Evolutionary conservation across 1,139 yeast genomes (phyloP).

Genomic region (Saccharomyces uvarum): DNA sequence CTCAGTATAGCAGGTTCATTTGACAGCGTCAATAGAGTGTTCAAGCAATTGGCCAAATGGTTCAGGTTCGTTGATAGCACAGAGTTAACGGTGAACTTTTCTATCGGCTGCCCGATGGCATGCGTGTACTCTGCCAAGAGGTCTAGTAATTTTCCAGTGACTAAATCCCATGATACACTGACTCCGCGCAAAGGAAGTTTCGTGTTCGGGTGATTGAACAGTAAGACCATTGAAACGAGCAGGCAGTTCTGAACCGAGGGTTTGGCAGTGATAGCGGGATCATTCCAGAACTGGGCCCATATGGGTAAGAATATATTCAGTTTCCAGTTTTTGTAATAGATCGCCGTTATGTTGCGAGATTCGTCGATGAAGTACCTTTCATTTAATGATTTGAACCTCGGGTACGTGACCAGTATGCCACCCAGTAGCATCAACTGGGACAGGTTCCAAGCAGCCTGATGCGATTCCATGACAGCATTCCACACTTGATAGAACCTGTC

Average conservation of each 20-base stretch:
- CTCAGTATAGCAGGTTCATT: not conserved
- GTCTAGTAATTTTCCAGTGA: not conserved
- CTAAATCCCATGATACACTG: not conserved
- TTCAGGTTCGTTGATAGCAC: not conserved
- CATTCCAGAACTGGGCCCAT: constrained; percentile 13
- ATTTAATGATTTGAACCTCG: constrained; percentile 17
- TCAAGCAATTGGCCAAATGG: not conserved
- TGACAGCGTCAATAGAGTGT: not conserved
- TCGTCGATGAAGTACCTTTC: constrained; percentile 20
- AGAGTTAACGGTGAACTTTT: not conserved
- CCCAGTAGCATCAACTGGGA: constrained; percentile 19
- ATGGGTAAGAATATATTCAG: constrained; percentile 18
- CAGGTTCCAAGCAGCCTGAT: constrained; percentile 19
- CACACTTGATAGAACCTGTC: constrained; percentile 20
- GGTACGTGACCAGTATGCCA: constrained; percentile 21
- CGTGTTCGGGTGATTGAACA: not conserved
- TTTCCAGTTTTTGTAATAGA: constrained; percentile 19
- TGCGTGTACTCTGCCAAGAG: not conserved
- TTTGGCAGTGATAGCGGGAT: not conserved
- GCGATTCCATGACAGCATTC: constrained; percentile 12
- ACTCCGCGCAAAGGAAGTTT: not conserved
- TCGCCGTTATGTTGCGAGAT: constrained; percentile 10
- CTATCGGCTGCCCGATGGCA: not conserved
- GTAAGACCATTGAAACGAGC: not conserved
- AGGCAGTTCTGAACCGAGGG: not conserved